Percentiles rank a stretch among this genome's conserved stretches.
Evolutionary conservation across 805 yeast species (phyloP).

Genomic region (Novakomyces olei): DNA sequence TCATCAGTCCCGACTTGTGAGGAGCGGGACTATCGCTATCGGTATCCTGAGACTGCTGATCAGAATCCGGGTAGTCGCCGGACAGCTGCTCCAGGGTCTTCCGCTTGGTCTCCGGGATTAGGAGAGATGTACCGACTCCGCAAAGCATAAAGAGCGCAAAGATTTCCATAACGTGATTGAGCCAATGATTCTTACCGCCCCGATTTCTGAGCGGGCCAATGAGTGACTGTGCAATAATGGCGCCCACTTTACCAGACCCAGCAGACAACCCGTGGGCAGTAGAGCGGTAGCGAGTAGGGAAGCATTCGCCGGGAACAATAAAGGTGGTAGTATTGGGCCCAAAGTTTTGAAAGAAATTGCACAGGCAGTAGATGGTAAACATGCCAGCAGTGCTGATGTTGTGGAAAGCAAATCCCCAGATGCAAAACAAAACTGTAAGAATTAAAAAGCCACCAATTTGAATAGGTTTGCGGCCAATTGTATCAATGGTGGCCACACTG

Average conservation of each 20-base stretch:
- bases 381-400: constrained; percentile 42
- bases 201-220: constrained; percentile 54
- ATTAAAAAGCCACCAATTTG: constrained; percentile 56
- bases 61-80: too few relatives aligned
- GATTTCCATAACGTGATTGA: constrained; percentile 83
- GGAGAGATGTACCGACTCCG: constrained; percentile 42
- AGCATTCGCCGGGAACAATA: constrained; percentile 74
- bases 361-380: constrained; percentile 54
- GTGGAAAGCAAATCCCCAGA: constrained; percentile 67
- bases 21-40: too few relatives aligned
- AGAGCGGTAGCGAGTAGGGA: constrained; percentile 89
- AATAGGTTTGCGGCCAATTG: constrained; percentile 63
- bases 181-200: constrained; percentile 47
- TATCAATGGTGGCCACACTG: constrained; percentile 58
- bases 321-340: constrained; percentile 89
- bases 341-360: constrained; percentile 75
- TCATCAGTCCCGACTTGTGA: too few relatives aligned
- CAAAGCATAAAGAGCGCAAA: constrained; percentile 78
- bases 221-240: constrained; percentile 23
- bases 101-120: constrained; percentile 81
- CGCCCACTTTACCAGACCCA: constrained; percentile 80
- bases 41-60: too few relatives aligned
- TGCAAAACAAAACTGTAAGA: constrained; percentile 50
- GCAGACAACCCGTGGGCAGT: constrained; percentile 91
- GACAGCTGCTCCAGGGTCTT: constrained; percentile 73